These are phyloP conservation scores for Dillenia turbinata DNA, from an alignment of 164 flowering plant genomes.

Conservation along the genomic window DNA sequence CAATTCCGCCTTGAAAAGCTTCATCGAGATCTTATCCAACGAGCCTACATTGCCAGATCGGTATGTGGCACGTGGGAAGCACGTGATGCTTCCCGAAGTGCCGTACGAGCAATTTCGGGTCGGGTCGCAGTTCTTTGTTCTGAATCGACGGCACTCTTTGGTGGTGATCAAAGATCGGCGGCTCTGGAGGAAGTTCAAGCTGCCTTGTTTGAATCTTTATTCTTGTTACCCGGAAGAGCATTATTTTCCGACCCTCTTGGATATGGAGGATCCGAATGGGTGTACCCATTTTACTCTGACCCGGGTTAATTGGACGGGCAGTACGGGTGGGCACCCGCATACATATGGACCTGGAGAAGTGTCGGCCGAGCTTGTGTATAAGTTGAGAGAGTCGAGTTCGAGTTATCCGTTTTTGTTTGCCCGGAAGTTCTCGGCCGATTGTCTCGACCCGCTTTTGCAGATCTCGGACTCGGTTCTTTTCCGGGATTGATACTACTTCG, in stretches of 20 bases:
- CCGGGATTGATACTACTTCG: constrained; percentile 41
- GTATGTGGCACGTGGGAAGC: constrained; percentile 55
- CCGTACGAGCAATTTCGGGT: constrained; percentile 60
- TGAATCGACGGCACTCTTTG: constrained; percentile 57
- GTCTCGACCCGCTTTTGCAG: constrained; percentile 57
- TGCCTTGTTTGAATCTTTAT: constrained; percentile 56
- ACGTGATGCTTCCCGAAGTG: constrained; percentile 79
- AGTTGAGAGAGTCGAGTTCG: constrained; percentile 56
- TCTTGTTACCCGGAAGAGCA: constrained; percentile 96
- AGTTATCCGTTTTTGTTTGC: constrained; percentile 67
- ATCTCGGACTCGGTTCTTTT: constrained; percentile 62
- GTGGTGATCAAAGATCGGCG: constrained; percentile 52
- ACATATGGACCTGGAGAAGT: constrained; percentile 55
- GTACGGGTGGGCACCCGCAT: constrained; percentile 72
- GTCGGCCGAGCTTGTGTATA: constrained; percentile 44
- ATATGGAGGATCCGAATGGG: constrained; percentile 71
- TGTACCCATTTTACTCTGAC: constrained; percentile 67
- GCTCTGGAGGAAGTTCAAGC: constrained; percentile 74
- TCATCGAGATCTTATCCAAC: constrained; percentile 64
- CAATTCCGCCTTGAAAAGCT: constrained; percentile 22
- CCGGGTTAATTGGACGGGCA: constrained; percentile 84
- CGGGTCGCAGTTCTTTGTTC: constrained; percentile 81
- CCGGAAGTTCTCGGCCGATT: constrained; percentile 74
- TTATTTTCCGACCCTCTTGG: constrained; percentile 79
- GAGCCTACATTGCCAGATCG: constrained; percentile 32